A percentile compares a stretch with the other conserved stretches of the same genome.
Evolutionary conservation across 2,329 filamentous ascomycete species (phyloP).

Genomic region (Aspergillus sp.): DNA sequence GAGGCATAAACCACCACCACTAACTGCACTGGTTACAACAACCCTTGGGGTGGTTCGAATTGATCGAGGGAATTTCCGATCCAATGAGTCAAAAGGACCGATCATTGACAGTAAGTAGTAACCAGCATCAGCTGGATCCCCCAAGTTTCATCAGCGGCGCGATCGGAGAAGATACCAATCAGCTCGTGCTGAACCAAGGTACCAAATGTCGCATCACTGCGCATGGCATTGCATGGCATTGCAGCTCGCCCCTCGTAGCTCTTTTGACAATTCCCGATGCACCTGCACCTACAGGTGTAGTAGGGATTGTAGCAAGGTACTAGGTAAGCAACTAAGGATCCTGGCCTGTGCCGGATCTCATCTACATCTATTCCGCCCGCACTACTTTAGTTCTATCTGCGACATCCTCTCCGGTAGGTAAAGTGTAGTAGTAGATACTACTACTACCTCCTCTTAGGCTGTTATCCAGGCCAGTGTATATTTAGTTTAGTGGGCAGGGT

Average conservation of each 20-base stretch:
- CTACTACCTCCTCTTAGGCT: background rate
- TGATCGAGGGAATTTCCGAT: background rate
- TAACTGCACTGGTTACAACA: background rate
- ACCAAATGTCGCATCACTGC: slow-evolving; percentile 1
- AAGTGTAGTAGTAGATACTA: background rate
- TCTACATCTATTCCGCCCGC: slow-evolving; percentile 1
- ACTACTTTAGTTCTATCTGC: background rate
- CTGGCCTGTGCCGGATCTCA: background rate
- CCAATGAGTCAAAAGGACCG: background rate
- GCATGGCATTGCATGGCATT: slow-evolving; percentile 10
- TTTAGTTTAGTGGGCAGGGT: background rate
- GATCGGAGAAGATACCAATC: background rate
- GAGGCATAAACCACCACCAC: background rate
- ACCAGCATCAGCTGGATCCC: background rate
- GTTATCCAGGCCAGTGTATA: background rate
- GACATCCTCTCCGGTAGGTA: background rate
- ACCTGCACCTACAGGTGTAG: background rate
- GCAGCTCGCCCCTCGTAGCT: background rate
- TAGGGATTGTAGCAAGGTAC: background rate
- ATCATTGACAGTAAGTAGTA: no score
- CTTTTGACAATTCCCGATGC: background rate
- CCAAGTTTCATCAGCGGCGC: background rate
- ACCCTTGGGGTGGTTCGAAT: background rate
- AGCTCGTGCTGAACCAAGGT: background rate
- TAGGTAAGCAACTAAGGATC: background rate